Evolutionary conservation across 1,284 basidiomycete genomes (phyloP).

Genomic region (Coniophora puteana): DNA sequence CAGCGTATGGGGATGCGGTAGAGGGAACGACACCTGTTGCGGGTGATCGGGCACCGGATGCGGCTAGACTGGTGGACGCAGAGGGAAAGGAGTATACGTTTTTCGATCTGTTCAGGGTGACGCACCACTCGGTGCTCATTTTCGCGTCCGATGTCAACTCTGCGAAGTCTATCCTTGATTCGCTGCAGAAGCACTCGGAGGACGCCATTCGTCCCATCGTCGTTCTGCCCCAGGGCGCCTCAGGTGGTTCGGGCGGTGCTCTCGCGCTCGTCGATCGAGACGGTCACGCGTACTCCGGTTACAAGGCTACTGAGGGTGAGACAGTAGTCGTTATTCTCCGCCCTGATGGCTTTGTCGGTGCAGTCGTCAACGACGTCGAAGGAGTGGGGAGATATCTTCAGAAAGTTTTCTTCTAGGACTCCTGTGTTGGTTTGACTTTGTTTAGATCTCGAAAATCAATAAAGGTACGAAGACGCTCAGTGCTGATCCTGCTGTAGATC

Average conservation of each 20-base stretch:
- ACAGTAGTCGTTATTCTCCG: constrained; percentile 14
- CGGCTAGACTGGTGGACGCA: not conserved
- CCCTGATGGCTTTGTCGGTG: constrained; percentile 18
- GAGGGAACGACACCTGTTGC: not conserved
- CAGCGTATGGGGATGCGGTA: not conserved
- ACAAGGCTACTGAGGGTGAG: constrained; percentile 5
- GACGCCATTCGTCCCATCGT: constrained; percentile 1
- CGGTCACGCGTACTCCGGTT: constrained; percentile 9
- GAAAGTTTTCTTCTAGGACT: constrained; percentile 10
- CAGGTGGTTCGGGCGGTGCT: not conserved
- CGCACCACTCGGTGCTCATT: constrained; percentile 12
- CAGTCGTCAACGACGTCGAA: constrained; percentile 7
- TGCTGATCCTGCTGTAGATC: no score
- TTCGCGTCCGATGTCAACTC: constrained; percentile 3
- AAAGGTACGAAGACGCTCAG: no score
- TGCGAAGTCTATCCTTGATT: not conserved
- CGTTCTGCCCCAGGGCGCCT: not conserved
- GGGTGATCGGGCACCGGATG: not conserved
- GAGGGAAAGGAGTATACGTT: constrained; percentile 1
- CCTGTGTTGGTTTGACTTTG: no score
- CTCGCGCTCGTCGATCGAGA: constrained; percentile 4
- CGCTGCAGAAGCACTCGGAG: not conserved
- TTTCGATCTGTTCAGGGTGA: constrained; percentile 10
- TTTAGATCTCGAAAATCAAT: no score
- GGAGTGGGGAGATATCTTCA: constrained; percentile 14